Conservation (phyloP, 208 protist genomes). For the Trypanosoma rangeli region DNA sequence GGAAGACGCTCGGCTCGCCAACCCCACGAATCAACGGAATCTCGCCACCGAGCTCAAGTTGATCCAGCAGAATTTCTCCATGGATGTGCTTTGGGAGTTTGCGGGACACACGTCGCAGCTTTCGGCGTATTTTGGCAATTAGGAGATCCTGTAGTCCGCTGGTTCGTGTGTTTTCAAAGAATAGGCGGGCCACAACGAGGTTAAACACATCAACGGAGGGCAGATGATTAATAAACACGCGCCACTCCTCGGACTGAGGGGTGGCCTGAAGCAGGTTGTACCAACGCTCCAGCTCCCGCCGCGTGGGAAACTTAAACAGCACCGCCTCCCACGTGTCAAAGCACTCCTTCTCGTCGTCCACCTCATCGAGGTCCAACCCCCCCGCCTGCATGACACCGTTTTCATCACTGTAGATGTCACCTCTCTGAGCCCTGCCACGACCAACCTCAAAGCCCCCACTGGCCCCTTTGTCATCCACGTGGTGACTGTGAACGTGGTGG, state of each 20-base stretch:
- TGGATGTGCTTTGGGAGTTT: conserved; percentile 57
- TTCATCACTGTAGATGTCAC: background rate
- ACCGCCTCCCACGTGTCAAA: conserved; percentile 43
- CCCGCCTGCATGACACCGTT: background rate
- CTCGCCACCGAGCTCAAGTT: conserved; percentile 70
- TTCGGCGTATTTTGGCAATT: conserved; percentile 59
- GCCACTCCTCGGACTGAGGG: conserved; percentile 62
- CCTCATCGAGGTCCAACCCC: background rate
- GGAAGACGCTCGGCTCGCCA: conserved; percentile 45
- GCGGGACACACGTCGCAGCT: conserved; percentile 60
- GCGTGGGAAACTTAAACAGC: conserved; percentile 76
- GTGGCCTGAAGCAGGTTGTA: conserved; percentile 72
- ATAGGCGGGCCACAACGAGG: conserved; percentile 72
- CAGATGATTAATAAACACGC: conserved; percentile 61
- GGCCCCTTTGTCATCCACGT: background rate
- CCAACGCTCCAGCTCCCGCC: conserved; percentile 82
- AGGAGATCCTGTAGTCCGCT: conserved; percentile 63
- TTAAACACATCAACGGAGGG: conserved; percentile 75
- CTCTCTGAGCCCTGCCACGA: background rate
- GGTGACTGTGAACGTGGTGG: background rate
- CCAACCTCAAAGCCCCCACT: background rate
- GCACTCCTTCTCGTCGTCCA: background rate
- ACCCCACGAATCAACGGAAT: conserved; percentile 74
- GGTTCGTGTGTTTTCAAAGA: conserved; percentile 81
- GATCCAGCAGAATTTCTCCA: conserved; percentile 68